Evolutionary conservation across 2,329 filamentous ascomycete species (phyloP), one percentile per base, ranked within the genome.

Genomic region (Paecilomyces sp.): DNA sequence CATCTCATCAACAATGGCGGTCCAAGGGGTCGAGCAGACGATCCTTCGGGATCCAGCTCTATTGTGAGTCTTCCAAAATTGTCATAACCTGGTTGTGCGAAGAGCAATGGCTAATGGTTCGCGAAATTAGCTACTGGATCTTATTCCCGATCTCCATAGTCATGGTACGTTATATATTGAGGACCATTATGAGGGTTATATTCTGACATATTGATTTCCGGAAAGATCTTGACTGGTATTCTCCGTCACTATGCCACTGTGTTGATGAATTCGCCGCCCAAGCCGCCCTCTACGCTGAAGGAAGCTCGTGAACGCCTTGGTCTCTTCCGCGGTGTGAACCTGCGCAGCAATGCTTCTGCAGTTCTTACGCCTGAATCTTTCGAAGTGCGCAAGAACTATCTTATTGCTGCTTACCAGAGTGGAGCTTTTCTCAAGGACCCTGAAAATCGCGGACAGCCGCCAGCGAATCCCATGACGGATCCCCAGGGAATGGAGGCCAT

Each of bases 41-140:
- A 97, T 99, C 85, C 90, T 96, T 80, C 80, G 94, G 85, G 95
- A 99, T 89, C 93, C 94, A 72, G 92, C 96, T 79, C 83, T 99
- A 66, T 96, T 99, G 94, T 97, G 81, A 73, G 90, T 77, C 57
- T 54, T 13, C 54, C 31, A 54, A 33, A 30, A 28, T 28, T 3
- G 25, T 28, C 28, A 56, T 57, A 30, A 55, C 58, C 30, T 51
- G n/a, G 30, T 59, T 54, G 58, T 36, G 55, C 55, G 53, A 60
- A 59, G 50, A 47, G 31, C 30, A 54, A 57, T 67, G 68, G 56
- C 67, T 59, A 18, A 58, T 22, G 33, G 47, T 28, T 55, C 52
- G 18, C 57, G 51, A 54, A 62, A 66, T 28, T 65, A 99, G 94
- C 80, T 97, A 97, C 83, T 99, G 94, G 94, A 99, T 99, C 77